A percentile compares a stretch with the other conserved stretches of the same genome.
These are phyloP conservation scores for Pichia inconspicua DNA, from an alignment of 1,139 yeast species.

Conservation along the genomic window DNA sequence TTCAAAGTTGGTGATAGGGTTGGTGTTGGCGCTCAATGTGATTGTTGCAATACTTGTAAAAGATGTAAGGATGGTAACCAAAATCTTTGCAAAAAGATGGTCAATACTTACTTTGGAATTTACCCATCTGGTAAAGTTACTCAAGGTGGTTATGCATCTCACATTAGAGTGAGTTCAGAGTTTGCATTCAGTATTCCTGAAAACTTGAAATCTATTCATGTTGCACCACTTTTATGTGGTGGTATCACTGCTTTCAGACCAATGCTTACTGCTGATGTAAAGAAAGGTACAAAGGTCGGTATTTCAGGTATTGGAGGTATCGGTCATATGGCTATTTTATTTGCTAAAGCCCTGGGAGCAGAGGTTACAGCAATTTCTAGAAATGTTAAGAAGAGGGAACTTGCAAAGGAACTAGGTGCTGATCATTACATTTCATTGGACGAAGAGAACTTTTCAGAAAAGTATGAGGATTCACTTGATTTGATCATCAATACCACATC, in stretches of 20 bases:
- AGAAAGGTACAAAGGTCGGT: constrained; percentile 37
- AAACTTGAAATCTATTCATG: constrained; percentile 34
- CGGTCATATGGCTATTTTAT: constrained; percentile 50
- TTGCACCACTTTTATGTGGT: constrained; percentile 60
- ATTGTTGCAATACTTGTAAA: constrained; percentile 40
- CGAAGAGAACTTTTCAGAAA: constrained; percentile 25
- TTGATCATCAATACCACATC: constrained; percentile 43
- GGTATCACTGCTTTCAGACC: constrained; percentile 59
- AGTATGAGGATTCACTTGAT: constrained; percentile 38
- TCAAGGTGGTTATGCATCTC: constrained; percentile 57
- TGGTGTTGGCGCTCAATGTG: constrained; percentile 52
- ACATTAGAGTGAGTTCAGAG: constrained; percentile 42
- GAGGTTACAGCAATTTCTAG: constrained; percentile 50
- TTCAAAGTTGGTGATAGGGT: constrained; percentile 50
- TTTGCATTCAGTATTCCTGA: constrained; percentile 52
- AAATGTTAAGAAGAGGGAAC: constrained; percentile 38
- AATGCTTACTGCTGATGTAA: constrained; percentile 35
- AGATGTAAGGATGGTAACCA: constrained; percentile 39
- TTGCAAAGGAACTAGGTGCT: constrained; percentile 46
- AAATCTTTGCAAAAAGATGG: constrained; percentile 35
- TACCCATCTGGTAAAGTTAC: constrained; percentile 33
- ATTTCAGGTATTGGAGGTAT: constrained; percentile 52
- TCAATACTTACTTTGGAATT: constrained; percentile 37
- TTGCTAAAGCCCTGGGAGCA: constrained; percentile 51
- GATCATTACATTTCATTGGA: constrained; percentile 44